Evolutionary conservation across 176 grass and related monocot species (phyloP), one percentile per base, ranked within the genome.

Genomic region (Aegilops speltoides): DNA sequence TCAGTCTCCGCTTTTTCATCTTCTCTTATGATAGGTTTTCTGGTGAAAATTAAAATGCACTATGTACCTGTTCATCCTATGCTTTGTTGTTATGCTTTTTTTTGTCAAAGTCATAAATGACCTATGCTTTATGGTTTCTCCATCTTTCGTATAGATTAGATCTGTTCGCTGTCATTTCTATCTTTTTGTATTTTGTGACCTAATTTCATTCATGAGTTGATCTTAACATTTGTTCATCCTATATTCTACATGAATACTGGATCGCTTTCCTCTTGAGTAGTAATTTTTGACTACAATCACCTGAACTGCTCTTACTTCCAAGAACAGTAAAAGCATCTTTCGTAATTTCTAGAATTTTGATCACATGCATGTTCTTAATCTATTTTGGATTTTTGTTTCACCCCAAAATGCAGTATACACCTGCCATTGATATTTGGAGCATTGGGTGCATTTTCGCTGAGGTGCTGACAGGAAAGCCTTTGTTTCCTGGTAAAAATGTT

Each of bases 401-500:
- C 33, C 66, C 4, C 25, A 81, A 92, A 88, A 89, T 91, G 90
- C 93, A 98, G 97, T 98, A 98, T 90, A 98, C 97, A 57, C 88
- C 97, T 52, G 97, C 97, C 79, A 98, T 98, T 84, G 97, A 98
- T 76, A 93, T 96, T 83, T 98, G 97, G 97, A 98, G 97, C 84
- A 98, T 98, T 82, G 97, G 97, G 34, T 98, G 97, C 90, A 98
- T 98, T 74, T 98, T 98, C 78, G 97, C 97, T 32, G 97, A 98
- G 90, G 90, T 98, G 28, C 85, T 98, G 84, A 98, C 97, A 17
- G 97, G 97, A 25, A 98, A 98, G 84, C 97, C 97, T 68, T 86
- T 98, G 86, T 98, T 98, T 87, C 97, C 97, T 87, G 97, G 97
- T 80, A 98, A 96, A 94, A 98, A 98, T 94, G 97, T 94, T 64